Conservation (phyloP, 768 basidiomycete genomes). For the Boletales sp. region DNA sequence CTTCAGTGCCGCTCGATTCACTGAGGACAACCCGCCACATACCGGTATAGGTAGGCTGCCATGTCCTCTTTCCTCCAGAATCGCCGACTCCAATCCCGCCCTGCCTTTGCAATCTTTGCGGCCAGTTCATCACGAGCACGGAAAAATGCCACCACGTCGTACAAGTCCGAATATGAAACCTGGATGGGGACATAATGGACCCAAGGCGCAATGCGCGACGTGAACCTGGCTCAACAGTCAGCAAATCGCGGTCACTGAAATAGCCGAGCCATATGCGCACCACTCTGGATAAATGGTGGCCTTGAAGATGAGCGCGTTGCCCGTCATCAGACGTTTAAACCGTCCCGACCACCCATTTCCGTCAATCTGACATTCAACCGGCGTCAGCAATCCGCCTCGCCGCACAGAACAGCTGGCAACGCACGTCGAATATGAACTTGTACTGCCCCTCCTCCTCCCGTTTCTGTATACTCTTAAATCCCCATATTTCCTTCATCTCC, state of each 20-base stretch:
- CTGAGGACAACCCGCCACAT: neutral
- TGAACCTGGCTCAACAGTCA: constrained; percentile 37
- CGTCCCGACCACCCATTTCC: constrained; percentile 70
- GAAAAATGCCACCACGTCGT: constrained; percentile 73
- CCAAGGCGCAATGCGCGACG: constrained; percentile 60
- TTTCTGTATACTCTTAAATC: constrained; percentile 45
- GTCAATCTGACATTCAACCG: constrained; percentile 35
- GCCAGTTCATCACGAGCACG: constrained; percentile 62
- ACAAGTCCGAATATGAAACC: constrained; percentile 61
- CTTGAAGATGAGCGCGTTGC: constrained; percentile 64
- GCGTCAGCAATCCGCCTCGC: no score
- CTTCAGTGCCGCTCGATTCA: neutral
- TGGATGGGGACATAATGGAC: constrained; percentile 73
- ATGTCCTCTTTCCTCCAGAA: constrained; percentile 64
- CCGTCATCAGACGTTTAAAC: constrained; percentile 61
- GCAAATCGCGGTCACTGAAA: neutral
- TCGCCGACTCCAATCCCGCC: constrained; percentile 51
- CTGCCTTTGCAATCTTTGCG: constrained; percentile 50
- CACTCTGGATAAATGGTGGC: constrained; percentile 74
- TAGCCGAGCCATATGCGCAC: constrained; percentile 29
- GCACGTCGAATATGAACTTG: constrained; percentile 59
- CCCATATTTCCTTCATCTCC: constrained; percentile 43
- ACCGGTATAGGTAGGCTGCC: constrained; percentile 42
- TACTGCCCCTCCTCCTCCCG: constrained; percentile 50
- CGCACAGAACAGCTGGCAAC: constrained; percentile 9